Evolutionary conservation across 1,284 basidiomycete genomes (phyloP), one percentile per base, ranked within the genome.

Genomic region (Clitocybe nebularis): DNA sequence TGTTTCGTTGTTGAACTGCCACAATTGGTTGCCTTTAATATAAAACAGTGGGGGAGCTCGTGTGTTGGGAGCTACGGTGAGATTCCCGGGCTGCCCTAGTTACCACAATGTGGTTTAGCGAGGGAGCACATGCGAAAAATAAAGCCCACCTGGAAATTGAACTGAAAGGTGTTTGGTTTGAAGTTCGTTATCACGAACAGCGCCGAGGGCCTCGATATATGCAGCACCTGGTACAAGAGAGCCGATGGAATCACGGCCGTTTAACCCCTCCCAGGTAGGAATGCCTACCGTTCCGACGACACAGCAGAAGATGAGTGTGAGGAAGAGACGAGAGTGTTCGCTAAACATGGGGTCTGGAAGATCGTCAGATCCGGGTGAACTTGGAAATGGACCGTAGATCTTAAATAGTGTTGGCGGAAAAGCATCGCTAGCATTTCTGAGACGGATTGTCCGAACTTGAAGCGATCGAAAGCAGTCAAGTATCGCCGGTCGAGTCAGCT

Each of bases 1-100:
- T 0, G 75, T 71, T 33, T 73, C 71, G 56, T 83, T 84, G 45
- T 69, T 67, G 52, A 69, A 72, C 46, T 75, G 71, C 64, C 69
- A 78, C 22, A 81, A 64, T 38, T 74, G 68, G 42, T 69, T 61
- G 41, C 69, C 64, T 51, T 71, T 63, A 49, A 83, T 66, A 59
- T 75, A 79, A 61, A 80, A 82, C 11, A 75, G 54, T 3, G 74
- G 68, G 9, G 71, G 68, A 47, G 52, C 38, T 50, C 66, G 66
- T 47, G 44, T 40, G 36, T 57, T 54, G 21, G 59, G 54, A 8
- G 52, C 36, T 10, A 64, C 50, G 4, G 68, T 68, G 11, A 71
- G 49, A 36, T 72, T 72, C 29, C 64, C 66, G 11, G 61, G 54
- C 39, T 47, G 35, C 16, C 46, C 46, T 45, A 21, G 39, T 29